Base-by-base conservation (phyloP, 163 green algal genomes). In the Chloromonas sp. region DNA sequence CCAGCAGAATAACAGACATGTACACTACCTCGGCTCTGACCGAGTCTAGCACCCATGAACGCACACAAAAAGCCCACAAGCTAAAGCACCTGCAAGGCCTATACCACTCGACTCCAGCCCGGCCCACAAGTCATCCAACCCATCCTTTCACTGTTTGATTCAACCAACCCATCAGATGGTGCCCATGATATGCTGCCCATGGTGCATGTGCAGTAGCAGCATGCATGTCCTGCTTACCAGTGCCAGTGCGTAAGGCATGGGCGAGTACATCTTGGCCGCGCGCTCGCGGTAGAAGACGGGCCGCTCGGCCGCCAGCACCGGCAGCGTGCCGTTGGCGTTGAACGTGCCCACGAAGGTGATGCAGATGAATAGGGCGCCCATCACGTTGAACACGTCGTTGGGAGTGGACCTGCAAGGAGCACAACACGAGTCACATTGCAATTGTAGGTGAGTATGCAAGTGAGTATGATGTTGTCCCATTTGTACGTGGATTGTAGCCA, bases 251-350 rank as follows among this genome's bases (percentile, higher is more conserved):
- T 88, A 94, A 0, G 92, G 86, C 83, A 85, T 62, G 0, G 86
- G 81, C 58, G 86, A 84, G 86, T 95, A 95, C 84, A 93, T 93
- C 87, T 88, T 86, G 60, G 86, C 83, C 5, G 92, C 89, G 2
- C 84, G 79, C 84, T 93, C 88, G 3, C 90, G 84, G 78, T 90
- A 95, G 71, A 89, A 92, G 78, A 95, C 91, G 15, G 86, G 84
- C 58, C 92, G 87, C 78, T 95, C 87, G 0, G 81, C 76, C 0
- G 82, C 87, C 0, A 92, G 83, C 0, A 92, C 85, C 13, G 87
- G 91, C 87, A 89, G 89, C 81, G 93, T 85, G 3, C 86, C 86
- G 77, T 70, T 83, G 58, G 85, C 76, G 82, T 92, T 92, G 70
- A 66, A 83, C n/a, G 86, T 88, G 82, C 85, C 81, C 74, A 90